phyloP scores from a whole-genome alignment of 192 early-diverging fungal species.

The Backusella sp. region DNA sequence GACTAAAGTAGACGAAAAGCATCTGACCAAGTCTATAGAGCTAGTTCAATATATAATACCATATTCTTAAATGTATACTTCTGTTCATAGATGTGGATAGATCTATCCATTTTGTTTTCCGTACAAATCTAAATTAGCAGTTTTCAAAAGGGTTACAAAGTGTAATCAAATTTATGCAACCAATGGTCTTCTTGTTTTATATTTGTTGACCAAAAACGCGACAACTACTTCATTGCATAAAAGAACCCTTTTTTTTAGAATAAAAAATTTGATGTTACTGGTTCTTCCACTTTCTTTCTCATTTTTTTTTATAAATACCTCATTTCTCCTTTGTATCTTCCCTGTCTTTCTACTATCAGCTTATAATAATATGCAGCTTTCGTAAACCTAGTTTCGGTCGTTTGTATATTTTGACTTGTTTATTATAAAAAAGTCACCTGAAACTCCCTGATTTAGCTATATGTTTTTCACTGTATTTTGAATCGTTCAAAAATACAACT shows the following conservation, averaged over 20 bases:
- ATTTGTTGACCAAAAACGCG: neutral
- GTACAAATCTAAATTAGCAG: neutral
- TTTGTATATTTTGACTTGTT: too few species aligned
- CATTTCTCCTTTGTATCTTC: too few species aligned
- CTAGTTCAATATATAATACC: neutral
- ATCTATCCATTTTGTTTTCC: neutral
- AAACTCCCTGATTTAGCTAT: too few species aligned
- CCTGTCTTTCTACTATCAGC: too few species aligned
- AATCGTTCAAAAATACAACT: too few species aligned
- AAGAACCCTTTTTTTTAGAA: neutral
- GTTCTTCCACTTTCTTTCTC: too few species aligned
- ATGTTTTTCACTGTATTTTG: too few species aligned
- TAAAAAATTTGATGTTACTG: too few species aligned
- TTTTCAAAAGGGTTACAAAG: neutral
- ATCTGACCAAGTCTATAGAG: neutral
- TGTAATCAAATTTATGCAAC: neutral
- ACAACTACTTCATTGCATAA: neutral
- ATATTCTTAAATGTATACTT: neutral
- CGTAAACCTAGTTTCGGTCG: too few species aligned
- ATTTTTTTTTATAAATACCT: too few species aligned
- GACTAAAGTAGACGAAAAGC: neutral
- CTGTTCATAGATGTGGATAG: neutral
- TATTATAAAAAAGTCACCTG: too few species aligned
- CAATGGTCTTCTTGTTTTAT: neutral
- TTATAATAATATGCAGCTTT: too few species aligned